A percentile compares a stretch with the other conserved stretches of the same genome.
phyloP scores from a whole-genome alignment of 352 stramenopile species.

The Thraustochytrium sp. region DNA sequence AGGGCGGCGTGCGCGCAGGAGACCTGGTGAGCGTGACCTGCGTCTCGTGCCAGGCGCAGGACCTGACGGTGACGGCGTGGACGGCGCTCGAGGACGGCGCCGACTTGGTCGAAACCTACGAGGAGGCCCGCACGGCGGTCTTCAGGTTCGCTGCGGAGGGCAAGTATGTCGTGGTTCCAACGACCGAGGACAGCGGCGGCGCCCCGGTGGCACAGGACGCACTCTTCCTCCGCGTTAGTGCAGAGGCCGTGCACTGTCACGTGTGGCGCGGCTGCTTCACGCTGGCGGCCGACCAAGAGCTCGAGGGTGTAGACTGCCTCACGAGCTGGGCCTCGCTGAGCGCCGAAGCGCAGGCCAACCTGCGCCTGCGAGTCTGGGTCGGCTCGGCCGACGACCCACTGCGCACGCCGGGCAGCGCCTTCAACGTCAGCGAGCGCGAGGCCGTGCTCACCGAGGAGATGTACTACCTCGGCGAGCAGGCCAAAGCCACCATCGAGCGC shows the following conservation, averaged over 20 bases:
- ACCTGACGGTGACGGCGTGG: not conserved
- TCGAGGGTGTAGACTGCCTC: not conserved
- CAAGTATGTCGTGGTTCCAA: not conserved
- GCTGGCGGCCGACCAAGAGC: not conserved
- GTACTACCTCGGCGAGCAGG: constrained; percentile 21
- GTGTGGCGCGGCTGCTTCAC: constrained; percentile 31
- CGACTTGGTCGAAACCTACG: not conserved
- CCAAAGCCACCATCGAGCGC: not conserved
- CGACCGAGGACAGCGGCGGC: not conserved
- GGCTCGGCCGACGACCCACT: not conserved
- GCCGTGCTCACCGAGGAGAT: constrained; percentile 19
- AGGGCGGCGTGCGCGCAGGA: not conserved
- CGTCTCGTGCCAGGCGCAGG: not conserved
- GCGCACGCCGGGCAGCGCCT: not conserved
- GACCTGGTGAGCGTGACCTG: constrained; percentile 24
- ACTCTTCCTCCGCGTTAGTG: not conserved
- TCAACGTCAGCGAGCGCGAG: constrained; percentile 1
- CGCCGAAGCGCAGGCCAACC: not conserved
- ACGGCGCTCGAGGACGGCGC: not conserved
- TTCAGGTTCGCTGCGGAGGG: not conserved
- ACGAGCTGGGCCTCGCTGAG: not conserved
- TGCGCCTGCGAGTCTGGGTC: constrained; percentile 26
- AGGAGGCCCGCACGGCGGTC: not conserved
- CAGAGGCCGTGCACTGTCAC: not conserved
- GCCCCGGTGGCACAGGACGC: not conserved